Evolutionary conservation across 352 stramenopile genomes (phyloP), one percentile per base, ranked within the genome.

Genomic region (Pythium sukuiense): DNA sequence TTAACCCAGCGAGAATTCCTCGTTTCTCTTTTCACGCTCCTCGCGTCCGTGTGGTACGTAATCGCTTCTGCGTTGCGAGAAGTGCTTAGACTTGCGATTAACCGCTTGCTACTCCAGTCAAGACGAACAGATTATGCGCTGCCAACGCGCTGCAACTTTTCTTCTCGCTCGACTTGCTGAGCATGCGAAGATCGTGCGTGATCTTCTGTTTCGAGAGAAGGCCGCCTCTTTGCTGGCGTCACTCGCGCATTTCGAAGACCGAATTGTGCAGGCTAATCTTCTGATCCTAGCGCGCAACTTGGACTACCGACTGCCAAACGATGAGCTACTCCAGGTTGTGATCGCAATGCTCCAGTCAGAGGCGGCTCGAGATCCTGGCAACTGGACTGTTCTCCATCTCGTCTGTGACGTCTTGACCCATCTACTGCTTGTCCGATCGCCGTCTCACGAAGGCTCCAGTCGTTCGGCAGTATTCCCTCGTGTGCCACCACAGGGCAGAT

Each of bases 1-100:
- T n/a, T 55, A 13, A 32, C 29, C 1, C 26, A 63, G 41, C 56
- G 43, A 32, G 56, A 63, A 2, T 63, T 63, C 29, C n/a, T 63
- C 8, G 14, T 63, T 6, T 33, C 13, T 7, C 26, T 63, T 4
- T 63, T 63, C 26, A 13, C 27, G 2, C 56, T 55, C 14, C 1
- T 55, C n/a, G 16, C 3, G 3, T 27, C 14, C 2, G 6, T 26
- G 30, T 16, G 55, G 55, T 62, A 29, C 26, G 55, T 24, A 24
- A 24, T 24, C 20, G 20, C 20, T 24, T 24, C 20, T 24, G 20
- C 20, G 20, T 24, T 24, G 20, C 20, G 20, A 24, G 20, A 24
- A 24, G 20, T 24, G 20, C 20, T 24, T 24, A 24, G 20, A 24
- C 20, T 24, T 24, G 20, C 20, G 20, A 24, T 24, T 24, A 24